Base-by-base conservation (phyloP, 768 basidiomycete species). In the Rubroboletus pulcherrimus region DNA sequence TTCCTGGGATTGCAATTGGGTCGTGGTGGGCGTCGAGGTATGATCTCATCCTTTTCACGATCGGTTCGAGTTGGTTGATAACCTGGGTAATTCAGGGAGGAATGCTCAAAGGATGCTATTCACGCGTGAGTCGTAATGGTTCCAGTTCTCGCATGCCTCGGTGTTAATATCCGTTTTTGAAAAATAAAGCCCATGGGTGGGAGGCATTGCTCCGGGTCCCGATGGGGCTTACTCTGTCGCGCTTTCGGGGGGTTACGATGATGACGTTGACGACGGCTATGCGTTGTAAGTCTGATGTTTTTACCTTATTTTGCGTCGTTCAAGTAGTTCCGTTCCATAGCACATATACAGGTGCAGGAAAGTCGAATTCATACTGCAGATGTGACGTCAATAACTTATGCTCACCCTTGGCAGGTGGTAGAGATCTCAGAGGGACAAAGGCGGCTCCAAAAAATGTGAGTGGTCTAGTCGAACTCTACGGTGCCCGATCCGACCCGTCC, bases 161-260 rank as follows among this genome's bases (percentile, higher is more conserved):
- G 17, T 21, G n/a, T 29, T 50, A 1, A 55, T 21, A 7, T 42
- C 12, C 11, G 5, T 14, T 24, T 41, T 51, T 34, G 3, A 26
- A 29, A 49, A 35, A 38, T 14, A 21, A 30, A 93, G 90, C 2
- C 92, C 93, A 0, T 84, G 81, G 76, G 93, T 96, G 7, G 88
- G 82, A 35, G 94, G 94, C 0, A 95, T 97, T 42, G 77, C 31
- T 71, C 63, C 71, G 14, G 78, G 86, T 3, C 73, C 73, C 0
- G 57, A 85, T 6, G 93, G 94, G 2, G 89, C 91, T 2, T 90
- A 87, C 60, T 93, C 90, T 41, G 81, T 97, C 14, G 93, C 89
- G 3, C 80, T 96, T 4, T 93, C 90, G 39, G 94, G 94, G 11
- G 93, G 91, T 2, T 93, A 93, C 54, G 87, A 89, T 33, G 91